Evolutionary conservation across 768 basidiomycete genomes (phyloP).

Genomic region (Russula virescens): DNA sequence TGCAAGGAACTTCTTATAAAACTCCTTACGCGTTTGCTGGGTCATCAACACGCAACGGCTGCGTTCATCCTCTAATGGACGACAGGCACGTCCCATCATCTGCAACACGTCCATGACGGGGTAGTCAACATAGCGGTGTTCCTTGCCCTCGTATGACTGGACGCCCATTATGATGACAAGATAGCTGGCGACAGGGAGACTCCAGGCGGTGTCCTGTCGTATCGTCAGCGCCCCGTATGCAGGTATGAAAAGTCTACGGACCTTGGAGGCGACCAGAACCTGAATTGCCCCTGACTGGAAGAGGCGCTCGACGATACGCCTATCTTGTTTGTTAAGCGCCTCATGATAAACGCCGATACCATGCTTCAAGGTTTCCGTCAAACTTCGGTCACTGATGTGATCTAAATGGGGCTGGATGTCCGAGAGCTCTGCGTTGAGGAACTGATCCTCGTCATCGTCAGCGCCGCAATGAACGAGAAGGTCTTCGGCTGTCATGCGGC

Average conservation of each 20-base stretch:
- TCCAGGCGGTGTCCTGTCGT: constrained; percentile 89
- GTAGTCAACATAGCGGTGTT: constrained; percentile 97
- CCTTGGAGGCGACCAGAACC: constrained; percentile 90
- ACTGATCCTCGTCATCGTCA: constrained; percentile 76
- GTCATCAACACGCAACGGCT: constrained; percentile 97
- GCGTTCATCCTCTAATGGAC: constrained; percentile 79
- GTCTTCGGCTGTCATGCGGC: constrained; percentile 90
- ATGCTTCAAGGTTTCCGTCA: constrained; percentile 77
- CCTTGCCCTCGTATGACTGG: constrained; percentile 92
- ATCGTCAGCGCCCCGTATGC: neutral
- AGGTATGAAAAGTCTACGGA: constrained; percentile 30
- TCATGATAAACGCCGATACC: constrained; percentile 97
- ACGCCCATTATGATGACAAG: constrained; percentile 99
- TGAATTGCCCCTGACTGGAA: constrained; percentile 95
- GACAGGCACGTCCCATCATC: constrained; percentile 99
- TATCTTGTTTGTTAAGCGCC: constrained; percentile 87
- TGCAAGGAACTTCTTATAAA: constrained; percentile 96
- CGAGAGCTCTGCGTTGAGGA: constrained; percentile 80
- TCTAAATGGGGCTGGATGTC: constrained; percentile 88
- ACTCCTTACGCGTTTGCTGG: constrained; percentile 96
- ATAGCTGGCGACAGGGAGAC: constrained; percentile 85
- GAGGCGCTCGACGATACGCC: constrained; percentile 84
- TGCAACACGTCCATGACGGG: constrained; percentile 98
- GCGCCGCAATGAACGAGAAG: constrained; percentile 83
- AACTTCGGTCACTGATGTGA: constrained; percentile 66